Base-by-base conservation (phyloP, 2,329 filamentous ascomycete species). In the Fusarium sp. region DNA sequence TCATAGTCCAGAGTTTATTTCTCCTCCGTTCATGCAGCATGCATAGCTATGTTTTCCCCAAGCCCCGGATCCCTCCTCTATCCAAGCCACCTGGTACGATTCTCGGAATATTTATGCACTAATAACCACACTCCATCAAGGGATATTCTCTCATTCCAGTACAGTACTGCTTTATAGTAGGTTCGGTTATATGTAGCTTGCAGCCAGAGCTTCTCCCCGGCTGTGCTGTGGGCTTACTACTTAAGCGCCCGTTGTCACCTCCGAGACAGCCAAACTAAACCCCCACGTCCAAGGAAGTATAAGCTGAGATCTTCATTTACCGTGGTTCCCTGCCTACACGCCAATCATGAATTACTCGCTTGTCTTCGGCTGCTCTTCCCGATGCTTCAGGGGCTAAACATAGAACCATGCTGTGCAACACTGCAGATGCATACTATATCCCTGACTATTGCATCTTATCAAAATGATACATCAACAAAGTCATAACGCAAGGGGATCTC, bases 71-170 rank as follows among this genome's bases (percentile, higher is more conserved):
- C 20, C 39, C 22, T 27, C 15, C 35, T 27, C 15, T 25, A 46
- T n/a, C 15, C 32, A 56, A 68, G 65, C 65, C 65, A 57, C 65
- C 51, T 68, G 50, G 56, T 57, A 52, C 47, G 65, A 62, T 62
- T 57, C 47, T 45, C 52, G 23, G 27, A 30, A 53, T 37, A 23
- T 60, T 10, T 56, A 53, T 50, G 27, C 27, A 35, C 17, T 39
- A 37, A 54, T 48, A 25, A 25, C 41, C 65, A 66, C 43, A 51
- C 40, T 57, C 40, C 39, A 25, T n/a, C 35, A 52, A 59, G 32
- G 47, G 51, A 33, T 43, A 43, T 17, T 50, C 52, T 35, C 50
- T 53, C 54, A 68, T 68, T 63, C 64, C 32, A 41, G 22, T 20
- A 27, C 35, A 17, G n/a, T 19, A 19, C 17, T 46, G 17, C 50